Base-by-base conservation (phyloP, 306 rosid species). In the Abrus precatorius region DNA sequence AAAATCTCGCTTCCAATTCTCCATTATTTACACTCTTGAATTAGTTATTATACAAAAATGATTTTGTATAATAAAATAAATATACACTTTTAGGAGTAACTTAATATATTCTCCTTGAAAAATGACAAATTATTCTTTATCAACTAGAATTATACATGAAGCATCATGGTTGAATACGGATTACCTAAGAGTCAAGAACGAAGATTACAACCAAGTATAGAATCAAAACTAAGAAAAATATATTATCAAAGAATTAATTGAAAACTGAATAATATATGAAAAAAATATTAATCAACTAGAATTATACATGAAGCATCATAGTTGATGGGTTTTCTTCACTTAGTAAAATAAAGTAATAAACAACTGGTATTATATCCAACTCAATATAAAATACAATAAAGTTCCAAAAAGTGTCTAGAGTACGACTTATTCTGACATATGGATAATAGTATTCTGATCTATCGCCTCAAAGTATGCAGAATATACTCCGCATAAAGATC, bases 401-500 rank as follows among this genome's bases (percentile, higher is more conserved):
- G 5, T 59, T 69, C 80, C 57, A 66, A 66, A 38, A 47, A 54
- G 36, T 44, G 40, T 64, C 12, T 50, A 30, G 13, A 66, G 14
- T 54, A 74, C 14, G 61, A 49, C 82, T 88, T 87, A 83, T 84
- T 87, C 43, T 76, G 72, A 68, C 41, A 49, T 36, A 53, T 60
- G 71, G 70, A 78, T 59, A 6, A 72, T 29, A 14, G 81, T 48
- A 72, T 72, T 66, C 10, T 76, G 29, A 81, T 81, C 79, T 91
- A 95, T 80, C 92, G 82, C 93, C 95, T 93, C 91, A 93, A 84
- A 63, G 91, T 91, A 73, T 86, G 95, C 78, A 95, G 61, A 80
- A 95, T 86, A 85, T 95, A 95, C 88, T 95, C 99, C 0, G 90
- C 93, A 76, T 93, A 95, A 40, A 95, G 99, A 84, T 95, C 97